These are phyloP conservation scores for Penicillium steckii DNA, from an alignment of 495 filamentous ascomycete species.

Conservation along the genomic window DNA sequence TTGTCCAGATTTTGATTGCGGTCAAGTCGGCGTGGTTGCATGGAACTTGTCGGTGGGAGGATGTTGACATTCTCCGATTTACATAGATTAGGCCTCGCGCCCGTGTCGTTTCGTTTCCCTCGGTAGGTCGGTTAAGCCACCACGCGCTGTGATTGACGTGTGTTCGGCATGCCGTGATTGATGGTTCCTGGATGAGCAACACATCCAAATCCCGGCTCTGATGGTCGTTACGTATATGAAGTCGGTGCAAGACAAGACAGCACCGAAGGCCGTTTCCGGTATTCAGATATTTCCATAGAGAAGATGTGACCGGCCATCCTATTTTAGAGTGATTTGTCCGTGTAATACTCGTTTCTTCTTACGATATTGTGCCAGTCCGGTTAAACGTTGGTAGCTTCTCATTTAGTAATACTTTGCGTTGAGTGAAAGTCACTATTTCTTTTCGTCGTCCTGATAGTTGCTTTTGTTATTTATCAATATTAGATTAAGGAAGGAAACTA, in stretches of 20 bases:
- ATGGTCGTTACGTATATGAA: slow-evolving; percentile 2
- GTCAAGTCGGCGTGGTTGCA: slow-evolving; percentile 20
- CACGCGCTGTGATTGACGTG: slow-evolving; percentile 30
- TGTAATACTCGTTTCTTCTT: background rate
- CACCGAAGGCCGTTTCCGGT: background rate
- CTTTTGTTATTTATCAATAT: too few species aligned
- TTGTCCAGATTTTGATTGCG: slow-evolving; percentile 25
- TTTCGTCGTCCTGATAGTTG: too few species aligned
- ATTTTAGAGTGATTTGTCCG: background rate
- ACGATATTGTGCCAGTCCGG: background rate
- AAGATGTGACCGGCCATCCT: background rate
- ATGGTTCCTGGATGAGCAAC: slow-evolving; percentile 27
- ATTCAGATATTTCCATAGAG: background rate
- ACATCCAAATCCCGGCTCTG: slow-evolving; percentile 24
- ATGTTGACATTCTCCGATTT: slow-evolving; percentile 22
- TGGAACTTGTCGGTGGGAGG: slow-evolving; percentile 20
- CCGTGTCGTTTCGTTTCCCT: too few species aligned
- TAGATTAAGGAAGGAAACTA: too few species aligned
- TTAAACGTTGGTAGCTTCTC: background rate
- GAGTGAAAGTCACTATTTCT: too few species aligned
- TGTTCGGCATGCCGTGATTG: slow-evolving; percentile 19
- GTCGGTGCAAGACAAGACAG: background rate
- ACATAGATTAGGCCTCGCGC: too few species aligned
- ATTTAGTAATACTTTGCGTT: background rate
- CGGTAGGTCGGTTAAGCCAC: slow-evolving; percentile 26